Conservation (phyloP, 2,329 filamentous ascomycete species). For the Delphinella strobiligena region DNA sequence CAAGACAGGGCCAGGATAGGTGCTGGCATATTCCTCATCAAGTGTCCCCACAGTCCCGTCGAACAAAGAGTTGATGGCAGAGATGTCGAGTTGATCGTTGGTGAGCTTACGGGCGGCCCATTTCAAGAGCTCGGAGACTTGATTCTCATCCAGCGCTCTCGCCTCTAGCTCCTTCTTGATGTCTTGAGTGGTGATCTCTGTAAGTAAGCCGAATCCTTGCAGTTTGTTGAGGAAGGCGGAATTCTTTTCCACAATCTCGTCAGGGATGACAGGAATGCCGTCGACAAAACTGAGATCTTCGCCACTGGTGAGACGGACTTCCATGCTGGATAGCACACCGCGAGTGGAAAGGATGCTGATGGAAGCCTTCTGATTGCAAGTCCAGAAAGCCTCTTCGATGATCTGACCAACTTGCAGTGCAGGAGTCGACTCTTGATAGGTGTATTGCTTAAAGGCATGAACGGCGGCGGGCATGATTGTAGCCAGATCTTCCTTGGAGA, state of each 20-base stretch:
- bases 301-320: slow-evolving; percentile 63
- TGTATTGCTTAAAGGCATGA: slow-evolving; percentile 78
- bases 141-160: slow-evolving; percentile 65
- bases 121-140: slow-evolving; percentile 69
- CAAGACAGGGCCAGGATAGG: slow-evolving; percentile 57
- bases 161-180: slow-evolving; percentile 72
- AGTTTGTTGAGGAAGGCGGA: slow-evolving; percentile 68
- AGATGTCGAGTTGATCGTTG: slow-evolving; percentile 58
- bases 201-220: slow-evolving; percentile 75
- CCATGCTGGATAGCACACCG: slow-evolving; percentile 72
- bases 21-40: slow-evolving; percentile 36
- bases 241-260: slow-evolving; percentile 55
- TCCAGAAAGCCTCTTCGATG: slow-evolving; percentile 95
- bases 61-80: slow-evolving; percentile 57
- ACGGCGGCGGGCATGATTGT: slow-evolving; percentile 65
- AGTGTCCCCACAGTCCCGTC: slow-evolving; percentile 66
- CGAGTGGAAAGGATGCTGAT: slow-evolving; percentile 83
- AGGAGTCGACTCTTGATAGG: slow-evolving; percentile 80
- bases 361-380: slow-evolving; percentile 65
- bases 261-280: slow-evolving; percentile 74
- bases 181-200: slow-evolving; percentile 74
- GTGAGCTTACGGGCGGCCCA: slow-evolving; percentile 69
- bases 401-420: slow-evolving; percentile 71
- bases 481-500: slow-evolving; percentile 51
- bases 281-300: slow-evolving; percentile 69